Conservation (phyloP, 345 rosid species). For the Salix viminalis region DNA sequence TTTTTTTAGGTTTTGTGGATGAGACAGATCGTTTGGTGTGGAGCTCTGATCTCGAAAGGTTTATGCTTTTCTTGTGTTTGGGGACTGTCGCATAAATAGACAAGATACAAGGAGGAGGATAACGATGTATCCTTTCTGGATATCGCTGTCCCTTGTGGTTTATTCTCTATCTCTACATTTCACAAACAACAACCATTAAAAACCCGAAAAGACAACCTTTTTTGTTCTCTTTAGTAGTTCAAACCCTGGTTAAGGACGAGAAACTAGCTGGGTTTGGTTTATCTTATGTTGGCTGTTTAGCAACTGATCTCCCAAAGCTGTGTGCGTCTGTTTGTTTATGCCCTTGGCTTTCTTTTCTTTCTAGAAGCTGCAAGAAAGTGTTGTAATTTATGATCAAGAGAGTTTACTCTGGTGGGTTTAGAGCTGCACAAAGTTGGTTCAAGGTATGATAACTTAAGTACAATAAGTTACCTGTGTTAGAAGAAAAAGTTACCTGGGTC, state of each 20-base stretch:
- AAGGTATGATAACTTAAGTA: neutral
- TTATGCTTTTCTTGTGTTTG: constrained; percentile 53
- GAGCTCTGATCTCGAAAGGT: constrained; percentile 69
- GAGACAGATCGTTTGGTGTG: constrained; percentile 46
- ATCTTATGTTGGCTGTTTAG: neutral
- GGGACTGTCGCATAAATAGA: constrained; percentile 41
- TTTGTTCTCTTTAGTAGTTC: neutral
- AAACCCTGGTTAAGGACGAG: constrained; percentile 3
- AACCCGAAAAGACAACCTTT: neutral
- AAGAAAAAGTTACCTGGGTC: neutral
- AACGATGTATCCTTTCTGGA: constrained; percentile 32
- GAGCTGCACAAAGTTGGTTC: neutral
- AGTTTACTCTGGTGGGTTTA: neutral
- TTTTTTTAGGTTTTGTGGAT: constrained; percentile 8
- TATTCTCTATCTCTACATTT: constrained; percentile 27
- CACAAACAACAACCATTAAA: constrained; percentile 9
- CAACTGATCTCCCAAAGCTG: neutral
- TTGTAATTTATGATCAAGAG: neutral
- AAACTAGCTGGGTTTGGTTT: constrained; percentile 1
- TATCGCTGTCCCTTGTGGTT: constrained; percentile 38
- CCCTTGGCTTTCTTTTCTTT: neutral
- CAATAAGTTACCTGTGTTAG: neutral
- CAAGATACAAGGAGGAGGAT: constrained; percentile 32
- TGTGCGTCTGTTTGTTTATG: neutral
- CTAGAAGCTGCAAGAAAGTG: neutral